Conservation (phyloP, 768 basidiomycete species). For the Tricholoma bakamatsutake region DNA sequence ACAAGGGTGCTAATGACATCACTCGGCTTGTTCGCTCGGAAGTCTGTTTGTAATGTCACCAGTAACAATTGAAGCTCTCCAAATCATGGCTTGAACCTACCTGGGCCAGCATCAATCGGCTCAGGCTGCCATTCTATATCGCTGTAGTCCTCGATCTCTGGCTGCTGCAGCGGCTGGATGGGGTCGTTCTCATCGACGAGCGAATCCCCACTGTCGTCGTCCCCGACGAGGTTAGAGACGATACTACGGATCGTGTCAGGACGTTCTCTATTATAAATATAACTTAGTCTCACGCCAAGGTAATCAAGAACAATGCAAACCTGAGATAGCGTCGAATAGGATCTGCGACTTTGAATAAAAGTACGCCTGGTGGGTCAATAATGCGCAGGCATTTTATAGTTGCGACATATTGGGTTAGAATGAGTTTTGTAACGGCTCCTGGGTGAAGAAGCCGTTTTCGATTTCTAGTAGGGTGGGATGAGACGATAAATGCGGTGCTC, state of each 20-base stretch:
- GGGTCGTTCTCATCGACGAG: slow-evolving; percentile 83
- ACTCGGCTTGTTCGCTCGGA: slow-evolving; percentile 83
- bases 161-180: slow-evolving; percentile 66
- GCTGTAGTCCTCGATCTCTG: slow-evolving; percentile 77
- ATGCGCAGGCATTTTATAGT: slow-evolving; percentile 89
- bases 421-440: slow-evolving; percentile 90
- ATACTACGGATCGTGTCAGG: slow-evolving; percentile 94
- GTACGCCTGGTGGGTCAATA: slow-evolving; percentile 87
- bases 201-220: slow-evolving; percentile 73
- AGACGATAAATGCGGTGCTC: background rate
- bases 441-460: slow-evolving; percentile 88
- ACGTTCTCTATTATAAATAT: slow-evolving; percentile 49
- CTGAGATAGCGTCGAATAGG: slow-evolving; percentile 87
- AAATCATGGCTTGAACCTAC: slow-evolving; percentile 32
- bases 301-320: slow-evolving; percentile 29
- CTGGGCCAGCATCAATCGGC: slow-evolving; percentile 93
- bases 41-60: slow-evolving; percentile 45
- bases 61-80: background rate
- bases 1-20: slow-evolving; percentile 96
- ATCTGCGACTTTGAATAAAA: slow-evolving; percentile 90
- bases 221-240: slow-evolving; percentile 85
- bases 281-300: background rate
- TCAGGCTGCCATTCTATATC: slow-evolving; percentile 96
- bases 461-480: slow-evolving; percentile 44
- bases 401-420: slow-evolving; percentile 84